Base-by-base conservation (phyloP, 2,329 filamentous ascomycete genomes). In the Endocalyx cinctus region DNA sequence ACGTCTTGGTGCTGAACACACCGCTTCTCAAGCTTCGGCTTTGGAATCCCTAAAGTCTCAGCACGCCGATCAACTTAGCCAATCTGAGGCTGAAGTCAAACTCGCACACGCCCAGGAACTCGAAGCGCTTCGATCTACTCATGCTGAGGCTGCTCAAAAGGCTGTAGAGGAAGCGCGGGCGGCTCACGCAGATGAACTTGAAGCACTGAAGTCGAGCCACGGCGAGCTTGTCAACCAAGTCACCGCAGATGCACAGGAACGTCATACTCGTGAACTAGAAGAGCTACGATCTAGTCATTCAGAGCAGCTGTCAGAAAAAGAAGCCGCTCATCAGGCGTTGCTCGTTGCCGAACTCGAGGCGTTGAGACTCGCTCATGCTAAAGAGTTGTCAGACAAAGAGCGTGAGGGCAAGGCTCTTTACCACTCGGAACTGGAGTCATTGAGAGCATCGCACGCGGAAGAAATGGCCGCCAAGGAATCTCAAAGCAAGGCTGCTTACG, bases 1-100 rank as follows among this genome's bases (percentile, higher is more conserved):
- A 12, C 38, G 42, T n/a, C 25, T 53, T 6, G 35, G 33, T 10
- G 39, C 47, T 5, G 52, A 58, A 29, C 54, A 54, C 20, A 32
- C 41, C 5, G 37, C 43, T 18, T 37, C 38, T 4, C 47, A 52
- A 7, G 33, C 42, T 12, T 31, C 48, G 11, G 50, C 47, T 23
- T 20, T 55, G 18, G 49, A 44, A 14, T 39, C 38, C 10, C 18
- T 55, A 4, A 47, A 41, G 39, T 39, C 31, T 10, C 41, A 47
- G 27, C 52, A 56, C 22, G 26, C 35, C 11, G 43, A 52, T 7
- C 38, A 52, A 13, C 27, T 45, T 10, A 22, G 25, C 10, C 29
- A 38, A 16, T 18, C 33, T 12, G 25, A 36, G 13, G 17, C 29
- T 2, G 26, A 39, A 5, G 29, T 29, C 13, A 30, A 40, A 18